These are phyloP conservation scores for Penicillium crustosum DNA, from an alignment of 2,329 filamentous ascomycete genomes.

Conservation along the genomic window DNA sequence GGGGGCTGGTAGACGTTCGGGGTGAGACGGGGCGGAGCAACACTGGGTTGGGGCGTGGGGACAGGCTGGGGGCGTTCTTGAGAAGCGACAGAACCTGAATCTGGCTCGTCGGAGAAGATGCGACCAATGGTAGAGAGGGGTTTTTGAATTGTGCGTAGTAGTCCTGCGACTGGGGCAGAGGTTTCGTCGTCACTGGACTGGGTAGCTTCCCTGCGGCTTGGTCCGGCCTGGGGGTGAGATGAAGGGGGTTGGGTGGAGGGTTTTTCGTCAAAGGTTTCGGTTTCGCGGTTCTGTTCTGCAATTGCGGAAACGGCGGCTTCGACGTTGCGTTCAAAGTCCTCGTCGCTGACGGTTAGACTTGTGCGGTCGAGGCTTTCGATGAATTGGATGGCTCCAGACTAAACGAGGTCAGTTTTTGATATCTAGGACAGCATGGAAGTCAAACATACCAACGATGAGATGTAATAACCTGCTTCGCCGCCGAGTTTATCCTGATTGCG, in stretches of 20 bases:
- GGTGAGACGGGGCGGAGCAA: slow-evolving; percentile 51
- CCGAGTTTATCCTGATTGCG: slow-evolving; percentile 95
- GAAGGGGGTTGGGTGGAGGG: slow-evolving; percentile 56
- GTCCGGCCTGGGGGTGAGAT: slow-evolving; percentile 59
- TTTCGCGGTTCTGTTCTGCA: slow-evolving; percentile 76
- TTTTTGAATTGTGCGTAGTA: slow-evolving; percentile 86
- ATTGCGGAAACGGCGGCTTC: slow-evolving; percentile 94
- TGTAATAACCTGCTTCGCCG: slow-evolving; percentile 97
- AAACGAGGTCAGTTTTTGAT: slow-evolving; percentile 6
- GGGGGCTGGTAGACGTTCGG: slow-evolving; percentile 49
- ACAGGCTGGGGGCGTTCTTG: slow-evolving; percentile 38
- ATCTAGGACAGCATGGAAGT: not conserved
- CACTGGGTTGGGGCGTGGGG: slow-evolving; percentile 48
- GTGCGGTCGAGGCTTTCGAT: slow-evolving; percentile 95
- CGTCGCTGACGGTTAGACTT: slow-evolving; percentile 86
- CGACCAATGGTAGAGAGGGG: slow-evolving; percentile 88
- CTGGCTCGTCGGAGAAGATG: slow-evolving; percentile 78
- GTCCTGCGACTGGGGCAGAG: slow-evolving; percentile 71
- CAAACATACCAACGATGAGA: slow-evolving; percentile 76
- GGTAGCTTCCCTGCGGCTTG: slow-evolving; percentile 35
- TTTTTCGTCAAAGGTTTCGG: slow-evolving; percentile 47
- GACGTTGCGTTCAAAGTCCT: slow-evolving; percentile 95
- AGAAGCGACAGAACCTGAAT: slow-evolving; percentile 20
- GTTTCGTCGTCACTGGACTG: slow-evolving; percentile 64
- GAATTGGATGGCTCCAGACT: slow-evolving; percentile 82